Evolutionary conservation across 768 basidiomycete species (phyloP).

Genomic region (Cystofilobasidium capitatum): DNA sequence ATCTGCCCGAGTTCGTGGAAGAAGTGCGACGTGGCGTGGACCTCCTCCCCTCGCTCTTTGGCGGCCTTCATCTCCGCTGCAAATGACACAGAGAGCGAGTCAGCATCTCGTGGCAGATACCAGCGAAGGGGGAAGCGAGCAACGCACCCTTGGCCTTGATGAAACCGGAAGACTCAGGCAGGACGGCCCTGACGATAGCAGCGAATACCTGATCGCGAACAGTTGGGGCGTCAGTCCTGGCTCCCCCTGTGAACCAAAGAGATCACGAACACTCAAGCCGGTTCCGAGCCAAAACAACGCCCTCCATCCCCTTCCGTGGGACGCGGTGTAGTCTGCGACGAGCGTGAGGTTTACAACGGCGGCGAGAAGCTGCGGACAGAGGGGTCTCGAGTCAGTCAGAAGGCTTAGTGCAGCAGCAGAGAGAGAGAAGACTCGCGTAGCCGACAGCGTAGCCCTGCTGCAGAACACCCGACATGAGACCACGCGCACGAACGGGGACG

Average conservation of each 20-base stretch:
- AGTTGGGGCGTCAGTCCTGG: too few species aligned
- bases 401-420: neutral
- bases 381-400: neutral
- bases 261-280: neutral
- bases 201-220: constrained; percentile 55
- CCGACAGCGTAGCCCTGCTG: constrained; percentile 86
- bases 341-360: constrained; percentile 29
- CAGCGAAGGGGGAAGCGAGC: neutral
- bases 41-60: constrained; percentile 43
- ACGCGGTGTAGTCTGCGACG: constrained; percentile 38
- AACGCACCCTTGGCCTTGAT: constrained; percentile 49
- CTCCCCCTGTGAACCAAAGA: too few species aligned
- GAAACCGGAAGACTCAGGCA: constrained; percentile 75
- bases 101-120: neutral
- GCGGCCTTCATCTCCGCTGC: constrained; percentile 33
- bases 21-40: constrained; percentile 59
- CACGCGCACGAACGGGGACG: constrained; percentile 74
- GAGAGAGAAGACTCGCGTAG: constrained; percentile 43
- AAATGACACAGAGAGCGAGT: neutral
- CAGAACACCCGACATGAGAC: constrained; percentile 69
- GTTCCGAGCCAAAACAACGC: constrained; percentile 64
- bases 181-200: constrained; percentile 52
- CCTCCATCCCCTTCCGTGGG: constrained; percentile 48
- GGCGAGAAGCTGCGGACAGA: neutral
- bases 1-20: constrained; percentile 61